Conservation (phyloP, 768 basidiomycete species). For the Daedaleopsis sinensis region DNA sequence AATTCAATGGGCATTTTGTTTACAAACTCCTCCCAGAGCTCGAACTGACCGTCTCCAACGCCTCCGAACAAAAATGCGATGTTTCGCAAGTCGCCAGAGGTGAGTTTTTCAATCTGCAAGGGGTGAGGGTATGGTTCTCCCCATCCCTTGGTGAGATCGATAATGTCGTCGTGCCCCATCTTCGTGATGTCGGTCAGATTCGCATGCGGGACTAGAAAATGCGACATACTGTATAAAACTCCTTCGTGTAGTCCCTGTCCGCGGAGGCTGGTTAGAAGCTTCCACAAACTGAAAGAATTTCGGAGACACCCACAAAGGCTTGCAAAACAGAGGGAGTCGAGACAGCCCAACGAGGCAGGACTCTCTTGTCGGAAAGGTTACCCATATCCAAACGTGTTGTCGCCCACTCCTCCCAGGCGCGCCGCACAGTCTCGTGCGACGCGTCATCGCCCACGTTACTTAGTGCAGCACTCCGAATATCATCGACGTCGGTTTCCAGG, state of each 20-base stretch:
- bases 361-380: neutral
- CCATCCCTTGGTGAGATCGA: constrained; percentile 10
- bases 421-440: neutral
- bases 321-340: constrained; percentile 1
- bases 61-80: constrained; percentile 22
- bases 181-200: too few species aligned
- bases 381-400: neutral
- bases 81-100: constrained; percentile 1
- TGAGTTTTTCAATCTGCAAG: constrained; percentile 1
- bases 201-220: too few species aligned
- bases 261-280: too few species aligned
- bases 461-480: neutral
- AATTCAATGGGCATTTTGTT: too few species aligned
- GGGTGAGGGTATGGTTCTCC: neutral
- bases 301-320: neutral
- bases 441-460: neutral
- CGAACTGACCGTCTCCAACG: constrained; percentile 17
- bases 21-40: too few species aligned
- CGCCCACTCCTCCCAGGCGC: neutral
- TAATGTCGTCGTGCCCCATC: neutral
- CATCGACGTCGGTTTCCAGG: too few species aligned
- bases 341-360: neutral
- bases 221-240: constrained; percentile 9
- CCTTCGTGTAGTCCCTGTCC: neutral
- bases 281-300: constrained; percentile 1